These are phyloP conservation scores for Asterochloris erici DNA, from an alignment of 139 green algal genomes.

Conservation along the genomic window DNA sequence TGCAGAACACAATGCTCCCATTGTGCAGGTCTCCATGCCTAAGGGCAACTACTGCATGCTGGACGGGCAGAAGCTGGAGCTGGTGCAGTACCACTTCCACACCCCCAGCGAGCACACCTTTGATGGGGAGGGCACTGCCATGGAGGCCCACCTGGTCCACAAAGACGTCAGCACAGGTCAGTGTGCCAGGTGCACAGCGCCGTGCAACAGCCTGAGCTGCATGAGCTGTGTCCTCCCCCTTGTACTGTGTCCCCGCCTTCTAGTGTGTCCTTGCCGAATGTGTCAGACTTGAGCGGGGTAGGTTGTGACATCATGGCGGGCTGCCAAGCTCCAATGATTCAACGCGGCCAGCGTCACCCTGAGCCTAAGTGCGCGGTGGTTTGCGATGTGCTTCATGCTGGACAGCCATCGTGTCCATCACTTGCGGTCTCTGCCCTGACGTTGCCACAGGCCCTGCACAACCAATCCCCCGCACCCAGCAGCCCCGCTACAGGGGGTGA, in stretches of 20 bases:
- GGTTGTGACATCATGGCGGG: neutral
- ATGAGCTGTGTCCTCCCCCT: neutral
- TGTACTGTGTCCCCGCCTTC: neutral
- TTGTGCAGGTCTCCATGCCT: conserved; percentile 7
- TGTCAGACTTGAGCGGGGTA: neutral
- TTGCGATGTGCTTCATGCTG: no score
- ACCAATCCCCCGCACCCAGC: no score
- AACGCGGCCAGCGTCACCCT: no score
- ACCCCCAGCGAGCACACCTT: conserved; percentile 72
- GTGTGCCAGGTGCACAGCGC: neutral
- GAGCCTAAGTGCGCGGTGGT: no score
- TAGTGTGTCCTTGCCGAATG: neutral
- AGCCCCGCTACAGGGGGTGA: no score
- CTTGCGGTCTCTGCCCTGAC: no score
- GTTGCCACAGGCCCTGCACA: no score
- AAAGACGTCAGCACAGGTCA: conserved; percentile 48
- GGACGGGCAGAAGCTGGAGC: conserved; percentile 47
- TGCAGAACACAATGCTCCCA: no score
- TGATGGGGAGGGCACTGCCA: conserved; percentile 49
- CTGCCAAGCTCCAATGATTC: neutral
- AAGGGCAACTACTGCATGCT: conserved; percentile 1
- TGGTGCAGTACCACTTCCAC: conserved; percentile 87
- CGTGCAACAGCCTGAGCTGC: no score
- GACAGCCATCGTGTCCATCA: no score
- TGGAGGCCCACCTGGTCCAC: conserved; percentile 85